Base-by-base conservation (phyloP, 805 yeast species). In the Ogataea methanolica region DNA sequence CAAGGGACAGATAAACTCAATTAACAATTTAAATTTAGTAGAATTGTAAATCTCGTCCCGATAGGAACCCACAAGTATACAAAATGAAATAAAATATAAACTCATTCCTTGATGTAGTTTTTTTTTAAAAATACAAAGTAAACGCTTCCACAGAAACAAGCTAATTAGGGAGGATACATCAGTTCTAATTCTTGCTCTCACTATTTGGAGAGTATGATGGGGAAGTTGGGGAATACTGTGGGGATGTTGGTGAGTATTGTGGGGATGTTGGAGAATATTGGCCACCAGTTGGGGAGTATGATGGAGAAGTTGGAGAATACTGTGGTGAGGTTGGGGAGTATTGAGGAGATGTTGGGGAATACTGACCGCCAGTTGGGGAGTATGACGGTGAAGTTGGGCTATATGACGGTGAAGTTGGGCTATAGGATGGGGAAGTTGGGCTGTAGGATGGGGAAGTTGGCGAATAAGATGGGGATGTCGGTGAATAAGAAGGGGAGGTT, bases 381-480 rank as follows among this genome's bases (percentile, higher is more conserved):
- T 88, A 88, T 4, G 76, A 62, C 57, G 96, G 92, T 0, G 88
- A 79, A 0, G 96, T 85, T 44, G 96, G 96, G 0, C 85, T 76
- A 59, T 83, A 84, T 15, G 68, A 57, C 51, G 91, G 90, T 4
- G 83, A 75, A 0, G 91, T 82, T 38, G 91, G 88, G 0, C 83
- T 74, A 65, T 89, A 87, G 1, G 74, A 63, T 52, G 95, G 94
- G 3, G 84, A 78, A 0, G 89, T 80, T 48, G 89, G 89, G 0
- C 82, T 72, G 57, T 83, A 86, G 3, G 75, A 67, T 56, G 91
- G 91, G 2, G 86, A 79, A 0, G 88, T 81, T 48, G 88, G 88
- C 0, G 82, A 72, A 59, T 83, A 85, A 6, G 76, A 68, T 53
- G 96, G 95, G 1, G 89, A 81, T 0, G 94, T 81, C 52, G 91